Conservation (phyloP, 495 filamentous ascomycete species). For the Wilcoxina mikolae region DNA sequence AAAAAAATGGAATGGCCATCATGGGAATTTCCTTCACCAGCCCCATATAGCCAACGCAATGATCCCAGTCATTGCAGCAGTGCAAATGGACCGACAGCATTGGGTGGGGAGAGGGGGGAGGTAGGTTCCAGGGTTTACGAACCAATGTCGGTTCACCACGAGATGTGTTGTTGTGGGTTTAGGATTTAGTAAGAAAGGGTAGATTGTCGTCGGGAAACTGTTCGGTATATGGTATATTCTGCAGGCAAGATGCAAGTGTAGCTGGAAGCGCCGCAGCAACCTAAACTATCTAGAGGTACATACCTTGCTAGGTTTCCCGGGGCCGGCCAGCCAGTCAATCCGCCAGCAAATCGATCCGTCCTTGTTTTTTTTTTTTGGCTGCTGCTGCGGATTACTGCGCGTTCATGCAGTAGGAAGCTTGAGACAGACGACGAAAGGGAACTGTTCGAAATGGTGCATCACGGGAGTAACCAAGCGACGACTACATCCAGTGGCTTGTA, state of each 20-base stretch:
- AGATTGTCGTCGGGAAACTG: background rate
- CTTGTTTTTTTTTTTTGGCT: background rate
- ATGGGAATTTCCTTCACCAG: background rate
- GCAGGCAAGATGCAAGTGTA: background rate
- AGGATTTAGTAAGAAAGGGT: background rate
- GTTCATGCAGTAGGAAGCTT: background rate
- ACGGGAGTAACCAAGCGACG: background rate
- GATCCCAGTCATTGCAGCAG: background rate
- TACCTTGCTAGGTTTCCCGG: background rate
- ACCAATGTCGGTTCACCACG: background rate
- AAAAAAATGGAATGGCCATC: background rate
- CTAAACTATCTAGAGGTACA: background rate
- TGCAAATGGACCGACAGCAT: background rate
- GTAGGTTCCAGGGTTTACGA: no score
- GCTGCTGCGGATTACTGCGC: background rate
- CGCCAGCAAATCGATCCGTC: no score
- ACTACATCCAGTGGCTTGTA: background rate
- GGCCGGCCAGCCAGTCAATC: no score
- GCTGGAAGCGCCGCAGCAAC: background rate
- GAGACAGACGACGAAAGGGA: background rate
- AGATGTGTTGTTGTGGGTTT: constrained; percentile 1
- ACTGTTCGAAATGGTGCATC: background rate
- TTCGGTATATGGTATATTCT: background rate
- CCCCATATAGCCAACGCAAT: background rate
- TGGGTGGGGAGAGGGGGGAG: background rate